Evolutionary conservation across 805 yeast genomes (phyloP), one percentile per base, ranked within the genome.

Genomic region (Lachancea sp.): DNA sequence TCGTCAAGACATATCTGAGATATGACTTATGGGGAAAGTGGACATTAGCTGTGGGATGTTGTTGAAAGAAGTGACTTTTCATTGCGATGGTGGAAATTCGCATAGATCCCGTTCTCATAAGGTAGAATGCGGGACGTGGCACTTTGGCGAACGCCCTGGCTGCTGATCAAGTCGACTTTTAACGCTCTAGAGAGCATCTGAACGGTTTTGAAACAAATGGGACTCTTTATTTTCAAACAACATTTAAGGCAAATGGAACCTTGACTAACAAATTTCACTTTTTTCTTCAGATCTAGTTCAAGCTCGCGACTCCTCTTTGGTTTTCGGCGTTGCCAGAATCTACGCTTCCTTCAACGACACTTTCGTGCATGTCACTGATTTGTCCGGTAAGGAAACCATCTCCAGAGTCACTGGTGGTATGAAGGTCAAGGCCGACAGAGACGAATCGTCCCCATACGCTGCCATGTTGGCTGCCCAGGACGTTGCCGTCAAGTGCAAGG

Each of bases 381-480:
- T 90, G 66, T 87, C 98, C 67, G 99, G 99, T 77, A 93, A 91
- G 77, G 99, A 95, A 80, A 93, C 99, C 78, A 91, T 93, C 71
- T 83, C 96, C 80, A 89, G 98, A 80, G 96, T 93, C 66, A 93
- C 99, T 70, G 99, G 99, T 82, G 99, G 99, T 78, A 93, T 93
- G 99, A 93, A 93, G 83, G 99, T 93, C 75, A 93, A 93, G 84
- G 99, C 99, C 68, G 99, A 93, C 81, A 88, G 98, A 81, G 99
- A 95, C 74, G 99, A 93, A 83, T 91, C 98, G 56, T 87, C 99
- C 62, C 99, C 99, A 75, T 93, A 93, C 85, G 99, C 99, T 71
- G 99, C 97, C 70, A 93, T 93, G 99, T 85, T 93, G 81, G 99
- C 99, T 72, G 97, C 99, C 62, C 99, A 93, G 81, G 99, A 95